These are phyloP conservation scores for Penicillium lagena DNA, from an alignment of 495 filamentous ascomycete species.

Conservation along the genomic window DNA sequence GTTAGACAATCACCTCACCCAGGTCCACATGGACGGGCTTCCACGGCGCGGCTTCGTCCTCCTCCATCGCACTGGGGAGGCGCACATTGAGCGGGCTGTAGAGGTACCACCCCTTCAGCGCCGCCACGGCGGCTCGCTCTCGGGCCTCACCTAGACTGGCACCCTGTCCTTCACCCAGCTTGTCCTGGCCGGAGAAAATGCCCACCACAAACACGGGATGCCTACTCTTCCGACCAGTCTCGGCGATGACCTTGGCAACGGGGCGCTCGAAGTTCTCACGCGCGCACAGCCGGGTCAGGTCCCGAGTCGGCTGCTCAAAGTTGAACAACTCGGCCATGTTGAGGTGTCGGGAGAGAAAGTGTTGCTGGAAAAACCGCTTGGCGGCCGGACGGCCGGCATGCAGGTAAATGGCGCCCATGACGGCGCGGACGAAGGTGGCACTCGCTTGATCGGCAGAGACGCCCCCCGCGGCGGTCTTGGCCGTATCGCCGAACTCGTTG, in stretches of 20 bases:
- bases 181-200: slow-evolving; percentile 80
- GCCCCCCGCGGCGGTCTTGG: slow-evolving; percentile 16
- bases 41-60: slow-evolving; percentile 57
- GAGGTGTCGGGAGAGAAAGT: slow-evolving; percentile 75
- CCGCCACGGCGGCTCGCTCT: slow-evolving; percentile 68
- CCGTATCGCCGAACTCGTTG: slow-evolving; percentile 68
- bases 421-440: slow-evolving; percentile 68
- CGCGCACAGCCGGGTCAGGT: slow-evolving; percentile 71
- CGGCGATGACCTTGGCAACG: slow-evolving; percentile 75
- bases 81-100: slow-evolving; percentile 71
- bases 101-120: slow-evolving; percentile 91
- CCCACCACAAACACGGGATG: slow-evolving; percentile 93
- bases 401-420: slow-evolving; percentile 78
- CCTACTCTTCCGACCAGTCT: slow-evolving; percentile 77
- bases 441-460: slow-evolving; percentile 43
- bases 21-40: slow-evolving; percentile 80
- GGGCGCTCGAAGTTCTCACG: slow-evolving; percentile 86
- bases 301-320: slow-evolving; percentile 75
- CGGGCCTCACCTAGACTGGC: slow-evolving; percentile 70
- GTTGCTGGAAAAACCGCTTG: slow-evolving; percentile 73
- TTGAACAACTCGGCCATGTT: slow-evolving; percentile 70
- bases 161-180: slow-evolving; percentile 80
- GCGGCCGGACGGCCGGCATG: slow-evolving; percentile 64
- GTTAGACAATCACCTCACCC: slow-evolving; percentile 79
- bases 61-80: slow-evolving; percentile 78